Evolutionary conservation across 192 early-diverging fungal genomes (phyloP), one percentile per base, ranked within the genome.

Genomic region (Coemansia sp.): DNA sequence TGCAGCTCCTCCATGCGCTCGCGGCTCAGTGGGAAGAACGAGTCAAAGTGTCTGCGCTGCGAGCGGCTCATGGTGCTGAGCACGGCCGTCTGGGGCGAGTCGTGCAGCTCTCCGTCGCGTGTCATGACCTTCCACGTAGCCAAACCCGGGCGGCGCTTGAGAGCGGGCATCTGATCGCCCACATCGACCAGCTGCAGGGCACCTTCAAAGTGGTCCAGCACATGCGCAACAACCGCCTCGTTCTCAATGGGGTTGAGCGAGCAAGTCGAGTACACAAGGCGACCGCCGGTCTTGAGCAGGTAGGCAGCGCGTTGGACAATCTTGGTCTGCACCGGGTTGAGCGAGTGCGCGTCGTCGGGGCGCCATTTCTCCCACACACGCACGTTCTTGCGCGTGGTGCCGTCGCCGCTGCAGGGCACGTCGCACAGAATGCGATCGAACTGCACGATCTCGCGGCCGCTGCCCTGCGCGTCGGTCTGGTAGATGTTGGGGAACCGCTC

Each of bases 321-420:
- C 65, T 89, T 87, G 42, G 92, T 66, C 82, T 99, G 97, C 28
- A 91, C 68, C 78, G 84, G 84, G 73, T 97, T 94, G 49, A 99
- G 87, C 38, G 82, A 84, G 66, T 95, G 86, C 17, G 90, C 93
- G 57, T 85, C 85, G 28, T 84, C 88, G 60, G 87, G 72, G 5
- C 77, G 80, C 96, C 96, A 99, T 56, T 87, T 88, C 60, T 85
- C 87, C 95, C 95, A 99, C 32, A 98, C 92, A 57, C 85, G 84
- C 66, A 87, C 84, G 76, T 99, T 99, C 80, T 99, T 99, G 70
- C 97, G 89, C 33, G 98, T 77, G 2, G 97, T 99, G 29, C 95
- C 97, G 69, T 99, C 97, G 60, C 97, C 97, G 66, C 92, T 89
- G 87, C 97, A 99, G 2, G 97, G 97, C 14, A 98, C 97, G 80